phyloP scores from a whole-genome alignment of 108 stramenopile genomes.

The Stephanodiscus minutulus region DNA sequence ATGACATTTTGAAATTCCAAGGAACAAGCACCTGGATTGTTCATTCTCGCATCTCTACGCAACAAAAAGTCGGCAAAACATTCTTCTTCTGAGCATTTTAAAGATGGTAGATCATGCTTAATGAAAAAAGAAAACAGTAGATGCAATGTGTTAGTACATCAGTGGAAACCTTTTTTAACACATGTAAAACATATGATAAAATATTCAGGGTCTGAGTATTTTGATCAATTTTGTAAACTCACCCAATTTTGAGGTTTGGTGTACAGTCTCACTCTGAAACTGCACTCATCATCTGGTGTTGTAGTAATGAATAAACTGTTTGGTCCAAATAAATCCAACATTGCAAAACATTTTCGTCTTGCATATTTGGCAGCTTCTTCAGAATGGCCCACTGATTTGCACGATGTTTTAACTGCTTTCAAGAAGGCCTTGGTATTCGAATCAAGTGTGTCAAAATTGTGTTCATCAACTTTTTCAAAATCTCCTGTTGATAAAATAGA shows the following conservation, averaged over 20 bases:
- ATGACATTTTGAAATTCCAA: constrained; percentile 28
- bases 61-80: no score
- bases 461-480: neutral
- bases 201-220: no score
- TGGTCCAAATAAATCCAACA: constrained; percentile 28
- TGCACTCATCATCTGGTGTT: no score
- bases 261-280: no score
- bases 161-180: no score
- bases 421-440: neutral
- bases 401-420: constrained; percentile 7
- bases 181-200: no score
- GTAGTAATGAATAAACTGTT: constrained; percentile 18
- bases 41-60: no score
- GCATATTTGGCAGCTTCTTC: constrained; percentile 21
- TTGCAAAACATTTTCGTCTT: constrained; percentile 18
- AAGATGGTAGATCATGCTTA: no score
- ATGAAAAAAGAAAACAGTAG: no score
- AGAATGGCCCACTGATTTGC: constrained; percentile 18
- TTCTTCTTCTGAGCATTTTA: no score
- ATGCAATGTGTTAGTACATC: no score
- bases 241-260: constrained; percentile 17
- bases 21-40: constrained; percentile 27
- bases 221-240: no score
- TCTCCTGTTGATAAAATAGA: neutral
- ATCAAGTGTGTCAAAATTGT: neutral